Evolutionary conservation across 352 stramenopile species (phyloP).

Genomic region (Phytopythium aichiense): DNA sequence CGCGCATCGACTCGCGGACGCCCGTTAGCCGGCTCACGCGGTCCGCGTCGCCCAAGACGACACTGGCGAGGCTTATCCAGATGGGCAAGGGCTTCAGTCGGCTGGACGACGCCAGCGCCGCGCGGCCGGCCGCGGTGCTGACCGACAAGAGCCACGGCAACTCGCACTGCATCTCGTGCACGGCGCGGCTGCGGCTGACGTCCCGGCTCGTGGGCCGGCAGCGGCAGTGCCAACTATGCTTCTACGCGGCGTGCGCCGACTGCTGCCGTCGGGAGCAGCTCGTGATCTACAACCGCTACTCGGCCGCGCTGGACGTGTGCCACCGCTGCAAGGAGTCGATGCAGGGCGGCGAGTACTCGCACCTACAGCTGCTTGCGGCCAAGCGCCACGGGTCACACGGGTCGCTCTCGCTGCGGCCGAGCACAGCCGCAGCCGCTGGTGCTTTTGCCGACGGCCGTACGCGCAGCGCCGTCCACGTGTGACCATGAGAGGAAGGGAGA

Average conservation of each 20-base stretch:
- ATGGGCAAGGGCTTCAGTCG: conserved; percentile 26
- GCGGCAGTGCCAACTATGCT: conserved; percentile 28
- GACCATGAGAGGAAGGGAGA: not conserved
- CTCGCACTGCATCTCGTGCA: conserved; percentile 34
- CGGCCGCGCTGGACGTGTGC: conserved; percentile 29
- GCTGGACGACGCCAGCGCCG: conserved; percentile 14
- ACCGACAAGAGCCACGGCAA: conserved; percentile 15
- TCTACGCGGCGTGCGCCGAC: conserved; percentile 28
- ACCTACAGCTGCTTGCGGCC: conserved; percentile 16
- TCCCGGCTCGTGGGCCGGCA: conserved; percentile 8
- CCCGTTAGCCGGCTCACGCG: conserved; percentile 3
- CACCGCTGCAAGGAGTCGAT: conserved; percentile 32
- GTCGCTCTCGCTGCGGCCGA: conserved; percentile 5
- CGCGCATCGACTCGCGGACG: conserved; percentile 13
- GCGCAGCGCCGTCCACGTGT: not conserved
- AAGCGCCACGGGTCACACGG: conserved; percentile 6
- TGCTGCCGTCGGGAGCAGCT: conserved; percentile 32
- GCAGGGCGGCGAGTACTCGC: conserved; percentile 28
- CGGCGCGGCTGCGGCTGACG: conserved; percentile 16
- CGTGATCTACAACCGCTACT: conserved; percentile 35
- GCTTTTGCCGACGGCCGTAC: not conserved
- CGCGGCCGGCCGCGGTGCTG: conserved; percentile 2
- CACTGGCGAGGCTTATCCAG: conserved; percentile 17
- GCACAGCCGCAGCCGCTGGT: not conserved
- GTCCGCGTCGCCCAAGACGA: conserved; percentile 21